These are phyloP conservation scores for Colletotrichum karsti DNA, from an alignment of 2,329 filamentous ascomycete genomes.

Conservation along the genomic window DNA sequence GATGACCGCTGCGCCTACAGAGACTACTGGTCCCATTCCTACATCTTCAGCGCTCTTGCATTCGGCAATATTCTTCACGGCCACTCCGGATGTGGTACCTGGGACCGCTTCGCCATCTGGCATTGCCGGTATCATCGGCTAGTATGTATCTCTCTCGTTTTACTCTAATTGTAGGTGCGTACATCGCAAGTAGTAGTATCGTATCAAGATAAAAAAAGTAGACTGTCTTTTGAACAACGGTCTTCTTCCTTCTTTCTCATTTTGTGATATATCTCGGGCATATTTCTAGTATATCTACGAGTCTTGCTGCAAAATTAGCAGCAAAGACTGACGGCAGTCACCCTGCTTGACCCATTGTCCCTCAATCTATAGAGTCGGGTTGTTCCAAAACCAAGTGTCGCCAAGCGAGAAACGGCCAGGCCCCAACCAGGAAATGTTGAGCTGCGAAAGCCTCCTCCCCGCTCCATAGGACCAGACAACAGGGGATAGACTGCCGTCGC, in stretches of 20 bases:
- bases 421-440: background rate
- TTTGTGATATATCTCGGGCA: background rate
- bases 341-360: conserved; percentile 70
- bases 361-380: conserved; percentile 56
- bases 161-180: conserved; percentile 1
- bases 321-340: conserved; percentile 61
- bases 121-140: background rate
- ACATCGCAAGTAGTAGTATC: background rate
- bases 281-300: conserved; percentile 29
- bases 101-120: background rate
- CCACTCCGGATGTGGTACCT: background rate
- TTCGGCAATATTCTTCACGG: background rate
- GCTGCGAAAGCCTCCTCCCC: background rate
- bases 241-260: background rate
- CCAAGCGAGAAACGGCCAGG: conserved; percentile 8
- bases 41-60: background rate
- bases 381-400: background rate
- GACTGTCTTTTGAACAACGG: conserved; percentile 1
- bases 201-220: conserved; percentile 1
- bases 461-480: conserved; percentile 67
- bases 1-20: conserved; percentile 29
- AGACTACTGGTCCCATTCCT: background rate
- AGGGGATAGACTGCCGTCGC: conserved; percentile 73
- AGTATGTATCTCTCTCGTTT: conserved; percentile 26
- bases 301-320: conserved; percentile 40